Base-by-base conservation (phyloP, 2,329 filamentous ascomycete genomes). In the Leptographium radiaticola region DNA sequence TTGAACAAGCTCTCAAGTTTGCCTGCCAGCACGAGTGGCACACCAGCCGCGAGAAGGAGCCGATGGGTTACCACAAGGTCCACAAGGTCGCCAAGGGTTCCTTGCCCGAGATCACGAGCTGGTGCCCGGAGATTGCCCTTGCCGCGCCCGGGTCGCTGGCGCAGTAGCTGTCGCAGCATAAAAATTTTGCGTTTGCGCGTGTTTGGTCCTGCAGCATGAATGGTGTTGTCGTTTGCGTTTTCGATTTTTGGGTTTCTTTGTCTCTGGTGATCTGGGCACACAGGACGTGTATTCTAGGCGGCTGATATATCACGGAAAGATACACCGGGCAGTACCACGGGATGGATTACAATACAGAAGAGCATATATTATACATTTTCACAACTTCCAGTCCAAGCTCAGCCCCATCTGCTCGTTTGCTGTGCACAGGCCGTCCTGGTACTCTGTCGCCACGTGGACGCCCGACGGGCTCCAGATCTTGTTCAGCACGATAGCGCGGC, bases 381-480 rank as follows among this genome's bases (percentile, higher is more conserved):
- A 31, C 25, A 45, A 20, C 18, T 44, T 44, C 43, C 43, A 45
- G 11, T 15, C 9, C 25, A 25, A 6, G 11, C 16, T 30, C 43
- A 45, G 4, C 9, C 45, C 45, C 12, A 25, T 25, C 16, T n/a
- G 15, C 16, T 59, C 62, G 39, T 57, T 53, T 8, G 67, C 68
- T 36, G 65, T 53, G 30, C 71, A 57, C 11, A 77, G 68, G 4
- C 75, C 76, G 56, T 80, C 76, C 58, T 80, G 76, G 55, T 76
- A 78, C 47, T 73, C 74, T 1, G 72, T 77, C 6, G 76, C 76
- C 1, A 80, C 70, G 58, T 79, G 76, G 25, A 71, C 66, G 3
- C 76, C 76, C 3, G 63, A 59, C 0, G 76, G 76, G 55, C 75
- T 79, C 76, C 76, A 80, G 36, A 77, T 71, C 64, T 73, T 74